Base-by-base conservation (phyloP, 2,329 filamentous ascomycete species). In the Fusarium pininemorale region DNA sequence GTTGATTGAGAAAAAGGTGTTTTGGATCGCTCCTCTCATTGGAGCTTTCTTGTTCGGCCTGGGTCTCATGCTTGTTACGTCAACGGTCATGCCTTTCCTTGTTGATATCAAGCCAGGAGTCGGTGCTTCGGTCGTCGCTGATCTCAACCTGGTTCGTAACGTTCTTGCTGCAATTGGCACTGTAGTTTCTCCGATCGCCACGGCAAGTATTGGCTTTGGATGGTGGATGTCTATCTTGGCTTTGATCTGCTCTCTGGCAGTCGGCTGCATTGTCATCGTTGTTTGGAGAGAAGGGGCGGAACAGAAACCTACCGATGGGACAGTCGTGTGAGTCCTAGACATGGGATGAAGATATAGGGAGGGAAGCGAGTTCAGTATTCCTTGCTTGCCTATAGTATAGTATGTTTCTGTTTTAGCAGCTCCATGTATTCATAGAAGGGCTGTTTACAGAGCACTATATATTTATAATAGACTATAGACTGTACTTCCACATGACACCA, bases 211-310 rank as follows among this genome's bases (percentile, higher is more conserved):
- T 30, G 50, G 58, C 1, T 62, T 35, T 11, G 58, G 58, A 6
- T 57, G 50, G 58, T 57, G 58, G 58, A 62, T 62, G 58, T 37
- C 50, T 7, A 15, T 57, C 6, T 26, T 62, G 38, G 58, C 58
- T 37, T 20, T 57, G n/a, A 62, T 62, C 5, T 62, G 58, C n/a
- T 35, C 50, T n/a, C 18, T 62, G n/a, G 50, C 58, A 12, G 38
- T 62, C 6, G 24, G 58, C 3, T 62, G 41, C 22, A 41, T 62
- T 15, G 38, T 35, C 2, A 6, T 57, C 1, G 58, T 62, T n/a
- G 13, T 57, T 5, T 37, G 28, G 50, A 62, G 50, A n/a, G 58
- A 62, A 32, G n/a, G 38, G 1, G 13, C 5, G 5, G 39, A 18
- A 5, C 5, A 22, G 16, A 7, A 12, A 3, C 11, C 39, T 7